Conservation (phyloP, 129 eudicot species). For the Tagetes erecta region DNA sequence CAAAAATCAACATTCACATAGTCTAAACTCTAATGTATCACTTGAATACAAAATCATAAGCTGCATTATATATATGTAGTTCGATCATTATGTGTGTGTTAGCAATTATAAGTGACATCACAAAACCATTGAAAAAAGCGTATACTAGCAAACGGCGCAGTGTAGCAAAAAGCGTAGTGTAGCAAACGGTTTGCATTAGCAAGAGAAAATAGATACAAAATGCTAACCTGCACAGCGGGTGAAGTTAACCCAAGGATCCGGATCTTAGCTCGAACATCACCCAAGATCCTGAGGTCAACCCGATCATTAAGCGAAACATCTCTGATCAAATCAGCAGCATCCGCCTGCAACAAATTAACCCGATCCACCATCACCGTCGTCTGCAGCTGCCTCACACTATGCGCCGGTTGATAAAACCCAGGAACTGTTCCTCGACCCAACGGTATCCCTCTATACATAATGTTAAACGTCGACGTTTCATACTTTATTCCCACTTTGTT, state of each 20-base stretch:
- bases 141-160: not conserved
- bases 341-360: constrained; percentile 70
- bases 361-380: constrained; percentile 71
- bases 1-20: too few species aligned
- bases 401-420: constrained; percentile 79
- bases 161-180: constrained; percentile 27
- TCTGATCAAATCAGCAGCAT: constrained; percentile 73
- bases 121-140: not conserved
- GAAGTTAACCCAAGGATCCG: constrained; percentile 83
- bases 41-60: too few species aligned
- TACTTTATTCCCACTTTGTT: constrained; percentile 90
- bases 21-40: too few species aligned
- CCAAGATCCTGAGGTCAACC: constrained; percentile 83
- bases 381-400: constrained; percentile 63
- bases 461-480: constrained; percentile 67
- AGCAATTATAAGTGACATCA: not conserved
- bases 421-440: constrained; percentile 76
- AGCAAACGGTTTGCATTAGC: not conserved
- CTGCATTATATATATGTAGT: too few species aligned
- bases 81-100: too few species aligned
- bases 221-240: constrained; percentile 88
- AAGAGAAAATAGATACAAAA: not conserved
- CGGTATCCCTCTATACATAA: constrained; percentile 95
- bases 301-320: constrained; percentile 77
- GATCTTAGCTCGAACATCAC: constrained; percentile 94